phyloP scores from a whole-genome alignment of 1,284 basidiomycete genomes.

The Nidula niveotomentosa region DNA sequence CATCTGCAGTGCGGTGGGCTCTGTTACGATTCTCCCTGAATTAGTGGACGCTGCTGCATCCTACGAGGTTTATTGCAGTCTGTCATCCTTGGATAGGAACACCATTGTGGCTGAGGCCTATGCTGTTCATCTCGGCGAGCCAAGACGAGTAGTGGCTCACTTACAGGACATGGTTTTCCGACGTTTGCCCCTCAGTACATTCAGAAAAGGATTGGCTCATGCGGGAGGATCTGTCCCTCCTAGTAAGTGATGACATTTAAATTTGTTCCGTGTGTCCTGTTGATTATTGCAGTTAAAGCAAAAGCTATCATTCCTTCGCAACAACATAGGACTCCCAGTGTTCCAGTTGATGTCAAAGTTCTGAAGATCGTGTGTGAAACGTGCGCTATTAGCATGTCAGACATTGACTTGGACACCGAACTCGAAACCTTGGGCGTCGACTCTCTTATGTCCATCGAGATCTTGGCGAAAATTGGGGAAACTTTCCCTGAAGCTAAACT shows the following conservation, averaged over 20 bases:
- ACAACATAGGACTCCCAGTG: background rate
- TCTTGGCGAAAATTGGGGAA: constrained; percentile 35
- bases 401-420: constrained; percentile 31
- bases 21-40: constrained; percentile 42
- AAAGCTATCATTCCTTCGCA: too few relatives aligned
- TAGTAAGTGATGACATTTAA: too few relatives aligned
- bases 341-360: background rate
- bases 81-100: constrained; percentile 37
- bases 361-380: constrained; percentile 15
- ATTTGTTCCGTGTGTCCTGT: too few relatives aligned
- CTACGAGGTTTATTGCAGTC: constrained; percentile 50
- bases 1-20: constrained; percentile 59
- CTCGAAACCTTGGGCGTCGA: constrained; percentile 51
- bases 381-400: constrained; percentile 32
- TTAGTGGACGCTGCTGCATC: constrained; percentile 36
- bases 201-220: constrained; percentile 42
- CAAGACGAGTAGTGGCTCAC: constrained; percentile 46
- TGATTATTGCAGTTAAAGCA: too few relatives aligned
- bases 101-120: constrained; percentile 48
- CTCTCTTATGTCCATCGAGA: constrained; percentile 57
- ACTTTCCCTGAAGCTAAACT: constrained; percentile 31
- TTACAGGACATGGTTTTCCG: constrained; percentile 58
- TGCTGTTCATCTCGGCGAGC: constrained; percentile 36
- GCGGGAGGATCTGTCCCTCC: constrained; percentile 12
- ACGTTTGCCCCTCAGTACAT: constrained; percentile 44